phyloP scores from a whole-genome alignment of 768 basidiomycete genomes.

The Mrakia blollopis region DNA sequence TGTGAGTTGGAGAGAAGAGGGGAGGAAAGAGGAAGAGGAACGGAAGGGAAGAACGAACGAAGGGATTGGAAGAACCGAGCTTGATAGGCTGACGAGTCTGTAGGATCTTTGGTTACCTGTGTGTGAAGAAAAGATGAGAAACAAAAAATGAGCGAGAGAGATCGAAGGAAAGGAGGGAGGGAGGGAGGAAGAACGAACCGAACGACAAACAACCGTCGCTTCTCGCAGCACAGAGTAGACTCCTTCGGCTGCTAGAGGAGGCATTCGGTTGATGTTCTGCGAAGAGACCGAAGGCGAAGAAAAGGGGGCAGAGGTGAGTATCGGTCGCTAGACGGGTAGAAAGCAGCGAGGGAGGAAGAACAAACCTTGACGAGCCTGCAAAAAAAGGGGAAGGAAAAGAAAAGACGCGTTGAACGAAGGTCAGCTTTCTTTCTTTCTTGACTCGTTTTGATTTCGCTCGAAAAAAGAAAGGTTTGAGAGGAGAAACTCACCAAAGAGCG shows the following conservation, averaged over 20 bases:
- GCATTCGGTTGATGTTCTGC: slow-evolving; percentile 15
- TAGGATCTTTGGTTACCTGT: not conserved
- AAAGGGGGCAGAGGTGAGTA: not conserved
- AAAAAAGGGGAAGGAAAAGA: not conserved
- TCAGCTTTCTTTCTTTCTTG: not conserved
- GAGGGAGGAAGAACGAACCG: not conserved
- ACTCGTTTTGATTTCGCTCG: too few relatives aligned
- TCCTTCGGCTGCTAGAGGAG: not conserved
- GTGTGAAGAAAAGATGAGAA: too few relatives aligned
- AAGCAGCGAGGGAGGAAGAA: not conserved
- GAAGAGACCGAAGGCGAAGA: not conserved
- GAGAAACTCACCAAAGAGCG: not conserved
- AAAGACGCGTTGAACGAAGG: not conserved
- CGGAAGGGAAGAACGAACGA: not conserved
- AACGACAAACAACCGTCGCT: slow-evolving; percentile 1
- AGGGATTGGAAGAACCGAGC: slow-evolving; percentile 5
- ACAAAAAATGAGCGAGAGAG: not conserved
- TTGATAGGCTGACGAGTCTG: slow-evolving; percentile 10
- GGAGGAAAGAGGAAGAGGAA: not conserved
- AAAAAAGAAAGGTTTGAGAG: not conserved
- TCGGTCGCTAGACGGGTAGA: not conserved
- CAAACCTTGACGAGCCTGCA: slow-evolving; percentile 6
- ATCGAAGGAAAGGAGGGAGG: not conserved
- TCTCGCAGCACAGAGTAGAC: not conserved
- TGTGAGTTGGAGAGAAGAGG: not conserved